Evolutionary conservation across 768 basidiomycete genomes (phyloP).

Genomic region (Candolleomyces aberdarensis): DNA sequence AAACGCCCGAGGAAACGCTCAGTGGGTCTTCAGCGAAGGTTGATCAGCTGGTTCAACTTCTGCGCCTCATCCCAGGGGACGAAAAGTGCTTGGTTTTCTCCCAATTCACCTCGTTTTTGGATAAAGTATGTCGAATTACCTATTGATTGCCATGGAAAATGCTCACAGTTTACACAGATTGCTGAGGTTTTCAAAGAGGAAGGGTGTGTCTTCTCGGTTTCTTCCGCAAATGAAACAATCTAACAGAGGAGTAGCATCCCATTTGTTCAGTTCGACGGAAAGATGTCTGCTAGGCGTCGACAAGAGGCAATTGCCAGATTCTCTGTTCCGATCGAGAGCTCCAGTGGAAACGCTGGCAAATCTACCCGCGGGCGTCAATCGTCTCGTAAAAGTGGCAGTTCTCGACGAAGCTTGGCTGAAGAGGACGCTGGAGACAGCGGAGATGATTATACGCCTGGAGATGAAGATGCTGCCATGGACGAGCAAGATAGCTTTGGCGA

Average conservation of each 20-base stretch:
- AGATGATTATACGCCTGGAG: constrained; percentile 19
- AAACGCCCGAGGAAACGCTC: constrained; percentile 34
- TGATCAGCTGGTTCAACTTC: constrained; percentile 71
- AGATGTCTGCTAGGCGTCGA: constrained; percentile 77
- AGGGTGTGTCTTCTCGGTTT: constrained; percentile 39
- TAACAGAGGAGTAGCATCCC: constrained; percentile 47
- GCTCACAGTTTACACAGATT: constrained; percentile 42
- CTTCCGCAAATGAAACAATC: neutral
- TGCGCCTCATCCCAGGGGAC: constrained; percentile 59
- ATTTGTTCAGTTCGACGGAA: constrained; percentile 81
- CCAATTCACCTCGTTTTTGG: constrained; percentile 83
- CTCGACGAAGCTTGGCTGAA: neutral
- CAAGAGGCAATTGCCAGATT: constrained; percentile 77
- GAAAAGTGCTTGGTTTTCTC: constrained; percentile 89
- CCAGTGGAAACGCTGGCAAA: neutral
- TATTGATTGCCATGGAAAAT: neutral
- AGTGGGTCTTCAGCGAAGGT: constrained; percentile 79
- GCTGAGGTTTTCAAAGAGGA: constrained; percentile 62
- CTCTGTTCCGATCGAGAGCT: constrained; percentile 56
- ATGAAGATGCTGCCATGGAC: constrained; percentile 36
- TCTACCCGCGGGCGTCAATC: neutral
- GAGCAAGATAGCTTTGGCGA: constrained; percentile 22
- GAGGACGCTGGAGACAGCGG: constrained; percentile 7
- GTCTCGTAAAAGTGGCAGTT: too few relatives aligned
- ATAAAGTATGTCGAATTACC: constrained; percentile 49